Evolutionary conservation across 805 yeast species (phyloP).

Genomic region (Peterozyma xylosa): DNA sequence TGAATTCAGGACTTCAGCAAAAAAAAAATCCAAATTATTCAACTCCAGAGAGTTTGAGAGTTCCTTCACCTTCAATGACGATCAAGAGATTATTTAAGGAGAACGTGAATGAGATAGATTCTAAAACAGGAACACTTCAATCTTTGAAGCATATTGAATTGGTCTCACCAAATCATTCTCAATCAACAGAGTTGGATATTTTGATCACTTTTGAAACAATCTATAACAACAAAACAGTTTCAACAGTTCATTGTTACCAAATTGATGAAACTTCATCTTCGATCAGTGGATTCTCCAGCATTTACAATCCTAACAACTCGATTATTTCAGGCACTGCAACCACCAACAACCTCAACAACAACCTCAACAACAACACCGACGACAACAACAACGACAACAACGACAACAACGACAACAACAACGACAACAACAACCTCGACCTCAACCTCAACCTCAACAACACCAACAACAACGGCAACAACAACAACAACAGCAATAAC

Average conservation of each 20-base stretch:
- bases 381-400: too few relatives aligned
- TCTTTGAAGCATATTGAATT: constrained; percentile 29
- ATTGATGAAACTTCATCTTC: constrained; percentile 16
- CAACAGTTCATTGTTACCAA: constrained; percentile 18
- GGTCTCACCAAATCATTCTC: constrained; percentile 35
- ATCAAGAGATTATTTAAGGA: constrained; percentile 23
- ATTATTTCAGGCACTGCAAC: too few relatives aligned
- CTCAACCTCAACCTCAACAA: too few relatives aligned
- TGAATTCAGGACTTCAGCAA: constrained; percentile 37
- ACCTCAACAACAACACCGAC: too few relatives aligned
- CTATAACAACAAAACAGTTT: constrained; percentile 9
- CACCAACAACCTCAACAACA: too few relatives aligned
- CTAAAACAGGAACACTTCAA: constrained; percentile 14
- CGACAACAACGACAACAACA: too few relatives aligned
- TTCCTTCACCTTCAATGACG: constrained; percentile 27
- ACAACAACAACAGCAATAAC: too few relatives aligned
- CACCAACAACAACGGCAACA: too few relatives aligned
- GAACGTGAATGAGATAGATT: constrained; percentile 20
- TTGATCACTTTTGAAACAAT: constrained; percentile 31
- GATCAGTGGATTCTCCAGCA: constrained; percentile 18
- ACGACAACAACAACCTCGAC: too few relatives aligned
- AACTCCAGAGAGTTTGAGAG: constrained; percentile 38
- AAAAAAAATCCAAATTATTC: constrained; percentile 39
- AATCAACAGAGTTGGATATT: constrained; percentile 36
- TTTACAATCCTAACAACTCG: neutral